Conservation (phyloP, 73 alveolate species). For the Paramecium caudatum region DNA sequence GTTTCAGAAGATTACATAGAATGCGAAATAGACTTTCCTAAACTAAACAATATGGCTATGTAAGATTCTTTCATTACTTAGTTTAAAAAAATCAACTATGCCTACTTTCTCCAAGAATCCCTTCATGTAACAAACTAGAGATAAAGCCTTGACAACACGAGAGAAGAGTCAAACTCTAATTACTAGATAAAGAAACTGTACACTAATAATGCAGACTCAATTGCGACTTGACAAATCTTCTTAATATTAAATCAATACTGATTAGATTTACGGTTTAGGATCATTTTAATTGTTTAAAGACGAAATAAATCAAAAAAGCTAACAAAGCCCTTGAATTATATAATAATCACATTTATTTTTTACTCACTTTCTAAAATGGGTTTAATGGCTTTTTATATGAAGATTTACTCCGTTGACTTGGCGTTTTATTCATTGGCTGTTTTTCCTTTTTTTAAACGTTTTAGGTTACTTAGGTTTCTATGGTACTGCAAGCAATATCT, state of each 20-base stretch:
- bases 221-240: conserved; percentile 58
- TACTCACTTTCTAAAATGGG: background rate
- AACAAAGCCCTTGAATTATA: background rate
- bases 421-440: background rate
- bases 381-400: background rate
- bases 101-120: conserved; percentile 40
- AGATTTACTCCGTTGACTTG: background rate
- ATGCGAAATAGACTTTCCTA: conserved; percentile 15
- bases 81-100: conserved; percentile 46
- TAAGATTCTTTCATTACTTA: background rate
- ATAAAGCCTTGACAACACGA: background rate
- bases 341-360: background rate
- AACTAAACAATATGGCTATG: conserved; percentile 31
- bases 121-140: background rate
- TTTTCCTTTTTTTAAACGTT: background rate
- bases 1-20: conserved; percentile 46
- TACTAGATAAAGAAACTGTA: background rate
- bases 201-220: background rate
- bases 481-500: background rate
- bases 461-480: conserved; percentile 21
- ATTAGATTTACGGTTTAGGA: background rate
- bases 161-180: background rate
- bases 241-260: background rate
- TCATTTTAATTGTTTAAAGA: background rate
- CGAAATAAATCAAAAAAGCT: conserved; percentile 13